phyloP scores from a whole-genome alignment of 306 rosid genomes.

The Cicer arietinum region DNA sequence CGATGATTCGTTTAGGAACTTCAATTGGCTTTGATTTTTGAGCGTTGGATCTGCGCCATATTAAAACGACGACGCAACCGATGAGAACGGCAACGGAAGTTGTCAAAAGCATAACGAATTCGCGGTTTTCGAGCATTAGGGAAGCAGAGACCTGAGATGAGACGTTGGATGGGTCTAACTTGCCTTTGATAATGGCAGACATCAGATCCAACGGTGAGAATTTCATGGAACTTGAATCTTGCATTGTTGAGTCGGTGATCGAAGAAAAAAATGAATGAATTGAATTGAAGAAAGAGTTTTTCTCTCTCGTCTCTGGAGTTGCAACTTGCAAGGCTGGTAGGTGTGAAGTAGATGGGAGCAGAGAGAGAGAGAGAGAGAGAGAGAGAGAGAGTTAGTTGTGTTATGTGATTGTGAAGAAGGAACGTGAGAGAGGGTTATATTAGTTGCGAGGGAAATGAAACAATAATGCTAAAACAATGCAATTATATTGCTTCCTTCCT shows the following conservation, averaged over 20 bases:
- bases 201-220: conserved; percentile 87
- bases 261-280: background rate
- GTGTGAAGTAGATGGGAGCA: conserved; percentile 50
- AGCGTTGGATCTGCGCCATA: conserved; percentile 77
- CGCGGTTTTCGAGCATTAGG: conserved; percentile 71
- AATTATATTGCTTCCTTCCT: background rate
- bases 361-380: conserved; percentile 16
- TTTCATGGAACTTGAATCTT: conserved; percentile 72
- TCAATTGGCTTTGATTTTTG: conserved; percentile 51
- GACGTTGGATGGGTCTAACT: conserved; percentile 66
- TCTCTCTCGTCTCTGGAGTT: conserved; percentile 2
- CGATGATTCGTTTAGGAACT: conserved; percentile 57
- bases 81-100: conserved; percentile 87
- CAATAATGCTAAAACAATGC: background rate
- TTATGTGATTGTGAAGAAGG: background rate
- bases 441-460: conserved; percentile 41
- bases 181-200: conserved; percentile 80
- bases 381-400: background rate
- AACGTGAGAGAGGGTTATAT: conserved; percentile 37
- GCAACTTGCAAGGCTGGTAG: conserved; percentile 16
- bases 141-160: conserved; percentile 60
- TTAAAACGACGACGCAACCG: conserved; percentile 77
- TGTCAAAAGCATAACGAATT: conserved; percentile 65
- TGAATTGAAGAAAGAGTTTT: conserved; percentile 22
- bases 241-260: conserved; percentile 46